A percentile compares a stretch with the other conserved stretches of the same genome.
Conservation (phyloP, 2,329 filamentous ascomycete genomes). For the Sphaerulina vaccinii region DNA sequence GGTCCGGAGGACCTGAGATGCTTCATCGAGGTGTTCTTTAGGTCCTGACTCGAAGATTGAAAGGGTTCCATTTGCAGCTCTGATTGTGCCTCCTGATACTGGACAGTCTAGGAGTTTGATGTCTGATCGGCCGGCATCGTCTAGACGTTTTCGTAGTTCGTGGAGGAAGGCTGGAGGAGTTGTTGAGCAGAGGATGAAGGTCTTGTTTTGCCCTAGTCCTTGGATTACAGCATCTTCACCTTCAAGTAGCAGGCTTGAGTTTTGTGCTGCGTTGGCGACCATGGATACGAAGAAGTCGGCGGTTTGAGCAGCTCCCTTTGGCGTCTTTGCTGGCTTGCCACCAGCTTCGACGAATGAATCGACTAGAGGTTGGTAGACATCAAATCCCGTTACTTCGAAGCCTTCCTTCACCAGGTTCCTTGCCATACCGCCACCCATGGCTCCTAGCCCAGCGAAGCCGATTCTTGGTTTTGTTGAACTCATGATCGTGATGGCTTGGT, state of each 20-base stretch:
- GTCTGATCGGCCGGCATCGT: constrained; percentile 57
- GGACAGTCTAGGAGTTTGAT: constrained; percentile 69
- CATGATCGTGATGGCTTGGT: constrained; percentile 13
- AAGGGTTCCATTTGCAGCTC: constrained; percentile 69
- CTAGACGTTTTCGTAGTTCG: constrained; percentile 58
- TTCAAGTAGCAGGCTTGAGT: constrained; percentile 64
- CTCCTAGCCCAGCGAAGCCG: constrained; percentile 70
- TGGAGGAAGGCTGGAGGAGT: constrained; percentile 66
- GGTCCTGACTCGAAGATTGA: constrained; percentile 70
- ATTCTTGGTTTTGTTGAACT: constrained; percentile 29
- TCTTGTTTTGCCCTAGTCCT: constrained; percentile 57
- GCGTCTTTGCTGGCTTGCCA: constrained; percentile 58
- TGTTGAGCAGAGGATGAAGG: constrained; percentile 68
- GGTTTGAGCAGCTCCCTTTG: constrained; percentile 60
- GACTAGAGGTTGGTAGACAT: constrained; percentile 66
- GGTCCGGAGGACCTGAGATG: constrained; percentile 58
- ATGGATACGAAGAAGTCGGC: constrained; percentile 67
- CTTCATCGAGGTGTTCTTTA: constrained; percentile 55
- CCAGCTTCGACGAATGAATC: constrained; percentile 64
- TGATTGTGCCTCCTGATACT: constrained; percentile 67
- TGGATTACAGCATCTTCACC: constrained; percentile 53
- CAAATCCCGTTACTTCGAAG: constrained; percentile 68
- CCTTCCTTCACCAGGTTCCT: constrained; percentile 67
- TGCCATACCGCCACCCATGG: constrained; percentile 82
- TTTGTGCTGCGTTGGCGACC: constrained; percentile 72